phyloP scores from a whole-genome alignment of 2,329 filamentous ascomycete genomes.

The Verticillium nonalfalfae region DNA sequence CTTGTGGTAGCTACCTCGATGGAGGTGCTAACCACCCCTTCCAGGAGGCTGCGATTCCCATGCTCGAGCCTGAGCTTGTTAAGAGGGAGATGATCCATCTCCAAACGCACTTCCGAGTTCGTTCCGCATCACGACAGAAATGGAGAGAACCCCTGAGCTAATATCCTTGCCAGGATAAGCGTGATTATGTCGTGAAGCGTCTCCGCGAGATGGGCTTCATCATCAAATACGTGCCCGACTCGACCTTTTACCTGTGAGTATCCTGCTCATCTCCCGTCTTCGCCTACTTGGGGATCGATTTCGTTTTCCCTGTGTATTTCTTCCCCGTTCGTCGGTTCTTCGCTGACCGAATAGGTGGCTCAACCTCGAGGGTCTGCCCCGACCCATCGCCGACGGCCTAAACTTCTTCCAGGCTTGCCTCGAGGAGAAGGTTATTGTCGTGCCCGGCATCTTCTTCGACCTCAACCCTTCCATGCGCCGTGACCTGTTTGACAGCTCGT shows the following conservation, averaged over 20 bases:
- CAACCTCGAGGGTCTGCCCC: constrained; percentile 62
- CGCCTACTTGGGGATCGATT: background rate
- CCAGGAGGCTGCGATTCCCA: constrained; percentile 85
- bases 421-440: constrained; percentile 91
- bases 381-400: constrained; percentile 82
- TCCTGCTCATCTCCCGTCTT: background rate
- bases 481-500: constrained; percentile 90
- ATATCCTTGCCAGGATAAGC: constrained; percentile 55
- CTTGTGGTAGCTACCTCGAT: constrained; percentile 89
- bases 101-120: constrained; percentile 73
- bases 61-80: constrained; percentile 84
- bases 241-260: constrained; percentile 84
- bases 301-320: background rate
- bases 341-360: constrained; percentile 33
- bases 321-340: background rate
- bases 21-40: constrained; percentile 93
- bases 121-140: constrained; percentile 9
- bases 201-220: constrained; percentile 82
- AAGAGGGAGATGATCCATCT: constrained; percentile 82
- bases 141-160: too few species aligned
- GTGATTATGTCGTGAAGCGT: constrained; percentile 80
- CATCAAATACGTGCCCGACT: constrained; percentile 78
- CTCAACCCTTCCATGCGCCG: constrained; percentile 83
- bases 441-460: constrained; percentile 97
- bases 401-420: constrained; percentile 97